A percentile compares a stretch with the other conserved stretches of the same genome.
phyloP scores from a whole-genome alignment of 2,329 filamentous ascomycete genomes.

The Shiraia sp. region DNA sequence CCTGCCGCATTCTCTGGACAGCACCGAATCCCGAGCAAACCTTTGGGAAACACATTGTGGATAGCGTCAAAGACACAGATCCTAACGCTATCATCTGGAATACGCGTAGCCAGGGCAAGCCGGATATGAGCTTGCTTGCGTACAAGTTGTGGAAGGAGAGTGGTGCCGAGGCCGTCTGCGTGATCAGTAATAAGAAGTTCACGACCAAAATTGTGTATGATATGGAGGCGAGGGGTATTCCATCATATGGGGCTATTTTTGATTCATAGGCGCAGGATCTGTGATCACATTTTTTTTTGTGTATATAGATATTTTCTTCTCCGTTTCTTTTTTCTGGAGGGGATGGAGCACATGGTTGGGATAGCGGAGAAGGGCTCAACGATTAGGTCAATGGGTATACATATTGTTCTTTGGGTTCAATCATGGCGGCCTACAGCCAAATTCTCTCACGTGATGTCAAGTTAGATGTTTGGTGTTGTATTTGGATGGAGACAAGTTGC shows the following conservation, averaged over 20 bases:
- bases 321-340: too few relatives aligned
- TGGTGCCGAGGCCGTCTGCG: constrained; percentile 69
- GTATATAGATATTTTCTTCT: background rate
- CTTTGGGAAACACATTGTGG: constrained; percentile 64
- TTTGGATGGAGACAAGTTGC: too few relatives aligned
- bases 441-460: too few relatives aligned
- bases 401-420: too few relatives aligned
- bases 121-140: constrained; percentile 64
- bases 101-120: constrained; percentile 63
- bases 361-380: too few relatives aligned
- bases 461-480: too few relatives aligned
- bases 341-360: too few relatives aligned
- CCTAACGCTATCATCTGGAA: constrained; percentile 70
- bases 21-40: constrained; percentile 66
- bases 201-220: constrained; percentile 72
- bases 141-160: constrained; percentile 58
- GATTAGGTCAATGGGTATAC: too few relatives aligned
- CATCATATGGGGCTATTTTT: constrained; percentile 75
- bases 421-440: too few relatives aligned
- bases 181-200: constrained; percentile 73
- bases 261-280: constrained; percentile 56
- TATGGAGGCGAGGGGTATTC: constrained; percentile 67
- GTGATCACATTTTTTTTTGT: too few relatives aligned
- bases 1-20: constrained; percentile 71
- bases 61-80: constrained; percentile 63